Evolutionary conservation across 1,139 yeast species (phyloP).

Genomic region (Tardiomyces depauwii): DNA sequence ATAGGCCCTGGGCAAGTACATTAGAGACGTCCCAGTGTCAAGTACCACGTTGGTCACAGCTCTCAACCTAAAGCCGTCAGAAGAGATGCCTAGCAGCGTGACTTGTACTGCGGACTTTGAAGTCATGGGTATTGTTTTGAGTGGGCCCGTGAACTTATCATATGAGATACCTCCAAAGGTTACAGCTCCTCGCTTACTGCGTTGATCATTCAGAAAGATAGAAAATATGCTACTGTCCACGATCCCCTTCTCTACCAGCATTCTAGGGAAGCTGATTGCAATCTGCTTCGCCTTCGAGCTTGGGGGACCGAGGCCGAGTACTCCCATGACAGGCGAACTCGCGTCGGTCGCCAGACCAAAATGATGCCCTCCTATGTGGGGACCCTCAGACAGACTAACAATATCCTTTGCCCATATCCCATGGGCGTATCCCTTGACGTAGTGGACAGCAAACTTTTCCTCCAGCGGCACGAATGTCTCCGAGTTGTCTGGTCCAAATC

Average conservation of each 20-base stretch:
- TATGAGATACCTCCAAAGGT: slow-evolving; percentile 52
- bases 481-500: background rate
- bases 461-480: background rate
- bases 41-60: slow-evolving; percentile 29
- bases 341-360: slow-evolving; percentile 12
- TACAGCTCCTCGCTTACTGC: slow-evolving; percentile 33
- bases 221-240: slow-evolving; percentile 44
- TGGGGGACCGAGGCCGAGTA: slow-evolving; percentile 17
- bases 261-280: slow-evolving; percentile 42
- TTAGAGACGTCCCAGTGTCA: slow-evolving; percentile 47
- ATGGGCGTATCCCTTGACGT: slow-evolving; percentile 17
- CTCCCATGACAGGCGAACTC: background rate
- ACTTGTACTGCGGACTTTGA: background rate
- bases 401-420: slow-evolving; percentile 18
- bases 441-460: slow-evolving; percentile 13
- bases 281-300: slow-evolving; percentile 24
- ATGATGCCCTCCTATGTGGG: background rate
- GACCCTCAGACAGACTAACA: slow-evolving; percentile 1
- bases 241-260: slow-evolving; percentile 40
- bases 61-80: background rate
- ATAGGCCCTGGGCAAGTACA: slow-evolving; percentile 34
- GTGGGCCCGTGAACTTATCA: slow-evolving; percentile 37
- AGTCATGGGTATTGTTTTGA: slow-evolving; percentile 31
- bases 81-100: background rate
- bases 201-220: slow-evolving; percentile 33